phyloP scores from a whole-genome alignment of 345 rosid species.

The Gossypium rotundifolium region DNA sequence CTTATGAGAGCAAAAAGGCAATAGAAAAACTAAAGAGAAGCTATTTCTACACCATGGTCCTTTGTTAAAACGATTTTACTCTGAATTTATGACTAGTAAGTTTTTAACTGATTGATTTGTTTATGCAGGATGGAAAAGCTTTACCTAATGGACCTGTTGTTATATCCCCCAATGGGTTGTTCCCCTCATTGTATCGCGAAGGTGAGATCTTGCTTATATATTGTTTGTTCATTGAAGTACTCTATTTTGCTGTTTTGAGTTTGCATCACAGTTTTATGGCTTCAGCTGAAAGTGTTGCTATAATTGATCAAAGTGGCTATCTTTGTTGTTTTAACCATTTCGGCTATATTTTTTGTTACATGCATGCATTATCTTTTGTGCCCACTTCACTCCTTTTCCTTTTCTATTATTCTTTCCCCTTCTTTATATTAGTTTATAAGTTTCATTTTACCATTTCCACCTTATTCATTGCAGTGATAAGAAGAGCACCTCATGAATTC shows the following conservation, averaged over 20 bases:
- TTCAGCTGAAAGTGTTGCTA: no score
- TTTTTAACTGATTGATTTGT: constrained; percentile 10
- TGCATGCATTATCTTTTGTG: neutral
- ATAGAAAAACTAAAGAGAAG: neutral
- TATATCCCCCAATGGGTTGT: constrained; percentile 86
- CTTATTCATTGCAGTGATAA: constrained; percentile 48
- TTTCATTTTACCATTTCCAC: constrained; percentile 4
- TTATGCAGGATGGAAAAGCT: constrained; percentile 75
- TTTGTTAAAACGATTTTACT: neutral
- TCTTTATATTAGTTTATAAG: neutral
- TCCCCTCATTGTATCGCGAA: constrained; percentile 90
- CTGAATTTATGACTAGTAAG: neutral
- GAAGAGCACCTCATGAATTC: constrained; percentile 96
- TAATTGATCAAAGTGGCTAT: neutral
- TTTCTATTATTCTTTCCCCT: neutral
- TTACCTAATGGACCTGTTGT: constrained; percentile 86
- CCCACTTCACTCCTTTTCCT: neutral
- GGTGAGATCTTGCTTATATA: constrained; percentile 31
- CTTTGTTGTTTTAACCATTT: neutral
- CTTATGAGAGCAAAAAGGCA: neutral
- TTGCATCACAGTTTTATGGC: neutral
- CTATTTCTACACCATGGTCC: neutral
- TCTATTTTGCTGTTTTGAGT: neutral
- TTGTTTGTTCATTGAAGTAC: neutral
- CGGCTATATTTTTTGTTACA: neutral